Evolutionary conservation across 1,139 yeast species (phyloP), one percentile per base, ranked within the genome.

Genomic region (Geotrichum carabidarum): DNA sequence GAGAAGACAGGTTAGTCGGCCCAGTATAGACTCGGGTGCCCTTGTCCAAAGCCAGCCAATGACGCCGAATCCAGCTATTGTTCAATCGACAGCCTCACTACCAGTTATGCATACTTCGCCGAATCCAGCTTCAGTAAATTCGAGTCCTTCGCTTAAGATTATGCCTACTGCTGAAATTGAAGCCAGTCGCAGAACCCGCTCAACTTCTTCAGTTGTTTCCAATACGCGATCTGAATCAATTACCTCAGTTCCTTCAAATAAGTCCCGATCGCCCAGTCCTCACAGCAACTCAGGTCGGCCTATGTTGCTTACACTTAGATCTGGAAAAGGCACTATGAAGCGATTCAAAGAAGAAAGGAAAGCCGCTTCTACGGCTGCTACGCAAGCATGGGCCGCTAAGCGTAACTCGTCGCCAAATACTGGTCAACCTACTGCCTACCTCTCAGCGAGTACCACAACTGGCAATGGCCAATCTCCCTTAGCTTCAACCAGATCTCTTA

Each of bases 1-100:
- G 27, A 36, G 55, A 37, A 43, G 55, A 14, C 46, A 48, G 34
- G 55, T 53, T 8, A 53, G 55, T 22, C 46, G 46, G 5, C 52
- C 55, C 14, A 11, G 42, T 6, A 9, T 36, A 14, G 45, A 32
- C 11, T 9, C 42, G 4, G 27, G 14, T 1, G 9, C 12, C 7
- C 2, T 1, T 17, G 17, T 11, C 17, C 40, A 22, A 38, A 2
- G 47, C 5, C 36, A 35, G 34, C 47, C 30, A 17, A 18, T 15
- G n/a, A 15, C n/a, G 4, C 27, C 43, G 7, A 32, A 7, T 15
- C 31, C 50, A 4, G 11, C 37, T 11, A 36, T 44, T 2, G 44
- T 48, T 7, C 17, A 15, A 9, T 31, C 43, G 22, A 7, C 40
- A 8, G 44, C 44, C 27, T 12, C 30, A 40, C 8, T 40, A 18